phyloP scores from a whole-genome alignment of 2,329 filamentous ascomycete species.

The Aspergillus alliaceus region DNA sequence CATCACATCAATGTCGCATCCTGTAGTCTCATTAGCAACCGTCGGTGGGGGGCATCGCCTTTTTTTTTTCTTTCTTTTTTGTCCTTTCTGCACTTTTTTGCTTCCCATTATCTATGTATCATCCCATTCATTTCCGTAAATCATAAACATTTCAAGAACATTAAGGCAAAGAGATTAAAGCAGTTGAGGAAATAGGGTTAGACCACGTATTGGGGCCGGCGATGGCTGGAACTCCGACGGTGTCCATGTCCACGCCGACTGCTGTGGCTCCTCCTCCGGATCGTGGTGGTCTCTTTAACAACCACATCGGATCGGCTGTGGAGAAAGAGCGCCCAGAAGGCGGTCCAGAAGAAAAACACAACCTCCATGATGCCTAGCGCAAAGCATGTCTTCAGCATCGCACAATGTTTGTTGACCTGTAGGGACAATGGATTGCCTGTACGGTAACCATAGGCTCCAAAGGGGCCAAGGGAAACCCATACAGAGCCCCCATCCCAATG shows the following conservation, averaged over 20 bases:
- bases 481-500: conserved; percentile 55
- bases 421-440: conserved; percentile 52
- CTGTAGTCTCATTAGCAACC: background rate
- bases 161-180: background rate
- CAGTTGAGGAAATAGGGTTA: conserved; percentile 6
- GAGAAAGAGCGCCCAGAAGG: conserved; percentile 62
- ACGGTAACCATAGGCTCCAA: conserved; percentile 54
- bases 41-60: too few relatives aligned
- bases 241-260: conserved; percentile 35
- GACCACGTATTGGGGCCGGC: conserved; percentile 32
- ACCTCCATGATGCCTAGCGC: conserved; percentile 87
- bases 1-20: background rate
- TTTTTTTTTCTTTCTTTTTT: background rate
- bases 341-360: conserved; percentile 77
- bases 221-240: conserved; percentile 29
- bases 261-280: conserved; percentile 34
- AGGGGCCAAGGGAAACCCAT: conserved; percentile 61
- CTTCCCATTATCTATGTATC: background rate
- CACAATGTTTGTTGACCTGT: conserved; percentile 72
- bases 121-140: conserved; percentile 3
- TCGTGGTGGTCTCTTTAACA: conserved; percentile 40
- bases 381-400: conserved; percentile 88
- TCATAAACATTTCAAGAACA: conserved; percentile 3
- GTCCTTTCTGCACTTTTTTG: background rate
- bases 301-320: conserved; percentile 34